A percentile compares a stretch with the other conserved stretches of the same genome.
Conservation (phyloP, 2,329 filamentous ascomycete species). For the Sphaerulina vaccinii region DNA sequence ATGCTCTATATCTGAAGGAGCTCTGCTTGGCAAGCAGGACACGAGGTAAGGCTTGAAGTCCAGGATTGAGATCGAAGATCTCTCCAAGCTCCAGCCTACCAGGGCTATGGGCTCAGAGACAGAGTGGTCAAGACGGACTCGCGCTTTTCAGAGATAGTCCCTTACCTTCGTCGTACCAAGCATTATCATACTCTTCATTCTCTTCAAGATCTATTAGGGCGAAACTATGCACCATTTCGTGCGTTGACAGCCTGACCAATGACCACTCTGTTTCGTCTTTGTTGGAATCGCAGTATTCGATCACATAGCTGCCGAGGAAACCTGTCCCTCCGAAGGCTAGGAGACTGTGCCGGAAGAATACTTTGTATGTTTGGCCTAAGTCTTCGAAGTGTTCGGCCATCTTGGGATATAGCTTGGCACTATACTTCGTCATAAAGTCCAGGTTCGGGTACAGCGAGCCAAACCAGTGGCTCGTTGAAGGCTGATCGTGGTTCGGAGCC, state of each 20-base stretch:
- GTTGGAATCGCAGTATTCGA: background rate
- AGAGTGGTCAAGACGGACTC: background rate
- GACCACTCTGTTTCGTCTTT: background rate
- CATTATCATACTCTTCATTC: background rate
- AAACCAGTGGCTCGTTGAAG: background rate
- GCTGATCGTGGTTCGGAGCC: background rate
- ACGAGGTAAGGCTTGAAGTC: too few relatives aligned
- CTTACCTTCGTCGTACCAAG: background rate
- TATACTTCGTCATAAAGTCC: background rate
- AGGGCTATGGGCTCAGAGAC: too few relatives aligned
- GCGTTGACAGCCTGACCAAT: background rate
- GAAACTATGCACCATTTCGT: background rate
- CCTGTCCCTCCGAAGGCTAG: background rate
- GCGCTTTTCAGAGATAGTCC: background rate
- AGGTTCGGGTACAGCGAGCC: background rate
- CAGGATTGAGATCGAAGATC: too few relatives aligned
- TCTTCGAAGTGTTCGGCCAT: background rate
- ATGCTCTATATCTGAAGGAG: too few relatives aligned
- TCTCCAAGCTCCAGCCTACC: too few relatives aligned
- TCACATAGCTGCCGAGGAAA: background rate
- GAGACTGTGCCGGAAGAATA: background rate
- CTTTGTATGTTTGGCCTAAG: background rate
- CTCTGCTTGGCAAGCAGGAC: too few relatives aligned
- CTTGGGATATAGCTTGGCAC: background rate
- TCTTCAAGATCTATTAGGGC: background rate